Conservation (phyloP, 2,329 filamentous ascomycete genomes). For the Scopulariopsis brevicaulis region DNA sequence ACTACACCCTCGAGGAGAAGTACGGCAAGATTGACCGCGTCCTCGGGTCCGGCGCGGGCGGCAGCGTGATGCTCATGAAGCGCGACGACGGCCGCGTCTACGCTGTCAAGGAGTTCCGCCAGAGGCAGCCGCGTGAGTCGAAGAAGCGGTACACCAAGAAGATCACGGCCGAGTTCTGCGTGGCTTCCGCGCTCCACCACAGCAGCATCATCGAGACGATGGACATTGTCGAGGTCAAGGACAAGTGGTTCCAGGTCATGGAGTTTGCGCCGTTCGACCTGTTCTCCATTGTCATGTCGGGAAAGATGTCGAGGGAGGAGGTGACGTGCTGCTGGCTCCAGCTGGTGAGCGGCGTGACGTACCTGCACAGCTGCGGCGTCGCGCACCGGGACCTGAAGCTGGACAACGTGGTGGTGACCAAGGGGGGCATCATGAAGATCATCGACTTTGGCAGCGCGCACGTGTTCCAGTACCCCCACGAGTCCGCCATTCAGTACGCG, state of each 20-base stretch:
- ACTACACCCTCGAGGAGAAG: slow-evolving; percentile 80
- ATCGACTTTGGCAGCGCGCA: slow-evolving; percentile 98
- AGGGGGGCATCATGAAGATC: slow-evolving; percentile 96
- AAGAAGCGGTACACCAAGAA: slow-evolving; percentile 97
- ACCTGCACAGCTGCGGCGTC: slow-evolving; percentile 87
- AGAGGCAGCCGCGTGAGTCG: slow-evolving; percentile 84
- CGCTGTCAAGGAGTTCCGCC: slow-evolving; percentile 93
- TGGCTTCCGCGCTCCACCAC: slow-evolving; percentile 91
- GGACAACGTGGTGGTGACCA: slow-evolving; percentile 96
- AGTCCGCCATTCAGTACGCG: slow-evolving; percentile 72
- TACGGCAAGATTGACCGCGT: slow-evolving; percentile 95
- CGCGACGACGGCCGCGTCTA: slow-evolving; percentile 88
- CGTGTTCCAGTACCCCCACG: slow-evolving; percentile 95
- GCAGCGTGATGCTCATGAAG: slow-evolving; percentile 90
- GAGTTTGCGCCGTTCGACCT: slow-evolving; percentile 94
- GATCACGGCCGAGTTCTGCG: slow-evolving; percentile 94
- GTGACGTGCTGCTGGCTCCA: slow-evolving; percentile 86
- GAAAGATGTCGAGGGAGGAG: slow-evolving; percentile 89
- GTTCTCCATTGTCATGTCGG: slow-evolving; percentile 98
- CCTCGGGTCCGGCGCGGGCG: slow-evolving; percentile 84
- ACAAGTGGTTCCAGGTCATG: slow-evolving; percentile 97
- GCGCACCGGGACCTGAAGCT: slow-evolving; percentile 93
- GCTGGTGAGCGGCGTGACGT: slow-evolving; percentile 88
- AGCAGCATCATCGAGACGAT: slow-evolving; percentile 98
- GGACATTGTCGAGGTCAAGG: slow-evolving; percentile 90